Percentiles rank a stretch among this genome's conserved stretches.
Evolutionary conservation across 225 moss, liverwort and hornwort genomes (phyloP).

Genomic region (Polytrichum formosum): DNA sequence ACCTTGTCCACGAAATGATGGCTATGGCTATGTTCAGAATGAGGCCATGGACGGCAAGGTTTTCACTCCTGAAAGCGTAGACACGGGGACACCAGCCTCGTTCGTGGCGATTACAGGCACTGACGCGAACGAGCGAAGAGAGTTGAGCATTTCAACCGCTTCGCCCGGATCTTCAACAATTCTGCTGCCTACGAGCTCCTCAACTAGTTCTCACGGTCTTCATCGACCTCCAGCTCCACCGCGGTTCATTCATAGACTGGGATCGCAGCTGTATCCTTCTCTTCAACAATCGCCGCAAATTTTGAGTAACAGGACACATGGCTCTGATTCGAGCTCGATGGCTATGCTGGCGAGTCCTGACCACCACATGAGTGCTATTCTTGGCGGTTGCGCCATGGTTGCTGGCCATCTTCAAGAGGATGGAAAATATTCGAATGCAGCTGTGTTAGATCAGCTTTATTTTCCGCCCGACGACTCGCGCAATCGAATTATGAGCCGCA

Average conservation of each 20-base stretch:
- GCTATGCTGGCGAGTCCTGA: conserved; percentile 23
- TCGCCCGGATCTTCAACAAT: conserved; percentile 31
- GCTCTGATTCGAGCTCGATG: conserved; percentile 17
- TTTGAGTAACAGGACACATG: conserved; percentile 9
- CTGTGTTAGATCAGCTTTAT: conserved; percentile 5
- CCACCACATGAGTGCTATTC: conserved; percentile 45
- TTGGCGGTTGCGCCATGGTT: conserved; percentile 48
- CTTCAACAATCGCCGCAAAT: conserved; percentile 27
- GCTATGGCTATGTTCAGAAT: background rate
- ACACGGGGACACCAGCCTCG: conserved; percentile 9
- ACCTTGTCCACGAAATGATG: background rate
- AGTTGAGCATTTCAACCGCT: conserved; percentile 15
- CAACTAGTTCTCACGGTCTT: conserved; percentile 22
- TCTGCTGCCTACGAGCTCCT: conserved; percentile 34
- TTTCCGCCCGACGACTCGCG: conserved; percentile 23
- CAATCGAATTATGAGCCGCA: conserved; percentile 18
- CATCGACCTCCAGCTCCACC: conserved; percentile 24
- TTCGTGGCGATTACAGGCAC: conserved; percentile 6
- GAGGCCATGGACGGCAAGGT: background rate
- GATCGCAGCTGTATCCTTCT: conserved; percentile 25
- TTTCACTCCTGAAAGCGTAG: conserved; percentile 1
- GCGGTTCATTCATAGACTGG: conserved; percentile 12
- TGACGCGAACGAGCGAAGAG: conserved; percentile 16
- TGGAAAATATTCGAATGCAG: conserved; percentile 7
- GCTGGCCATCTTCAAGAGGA: conserved; percentile 53